A percentile compares a stretch with the other conserved stretches of the same genome.
These are phyloP conservation scores for Polytrichum formosum DNA, from an alignment of 225 moss, liverwort and hornwort genomes.

Conservation along the genomic window DNA sequence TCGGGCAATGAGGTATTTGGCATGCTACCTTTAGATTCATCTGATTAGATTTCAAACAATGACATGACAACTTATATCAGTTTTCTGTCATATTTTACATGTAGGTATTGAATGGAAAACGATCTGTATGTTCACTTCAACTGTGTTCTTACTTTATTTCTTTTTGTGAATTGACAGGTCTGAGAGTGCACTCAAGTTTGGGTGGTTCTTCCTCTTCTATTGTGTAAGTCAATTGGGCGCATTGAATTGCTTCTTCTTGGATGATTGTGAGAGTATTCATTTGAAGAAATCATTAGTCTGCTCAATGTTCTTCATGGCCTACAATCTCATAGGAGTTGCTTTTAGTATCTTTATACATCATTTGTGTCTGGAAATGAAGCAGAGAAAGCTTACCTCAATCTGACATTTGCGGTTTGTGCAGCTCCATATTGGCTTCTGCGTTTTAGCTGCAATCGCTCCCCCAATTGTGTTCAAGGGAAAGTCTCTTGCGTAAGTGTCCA, in stretches of 20 bases:
- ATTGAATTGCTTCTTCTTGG: background rate
- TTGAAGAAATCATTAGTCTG: no score
- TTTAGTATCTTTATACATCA: background rate
- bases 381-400: background rate
- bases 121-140: no score
- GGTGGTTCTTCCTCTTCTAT: conserved; percentile 98
- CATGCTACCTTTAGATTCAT: conserved; percentile 5
- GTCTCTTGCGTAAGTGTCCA: conserved; percentile 89
- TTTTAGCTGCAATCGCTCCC: conserved; percentile 77
- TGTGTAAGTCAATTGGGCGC: conserved; percentile 40
- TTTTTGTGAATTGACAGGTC: conserved; percentile 45
- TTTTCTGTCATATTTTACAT: no score
- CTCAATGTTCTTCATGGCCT: background rate
- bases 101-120: no score
- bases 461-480: conserved; percentile 93
- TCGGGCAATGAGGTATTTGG: conserved; percentile 87
- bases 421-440: conserved; percentile 74
- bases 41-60: no score
- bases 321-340: background rate
- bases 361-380: background rate
- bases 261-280: no score
- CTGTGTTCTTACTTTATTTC: background rate
- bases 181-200: conserved; percentile 90
- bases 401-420: conserved; percentile 15
- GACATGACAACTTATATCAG: no score